phyloP scores from a whole-genome alignment of 169 alveolate species.

The Eimeria brunetti region DNA sequence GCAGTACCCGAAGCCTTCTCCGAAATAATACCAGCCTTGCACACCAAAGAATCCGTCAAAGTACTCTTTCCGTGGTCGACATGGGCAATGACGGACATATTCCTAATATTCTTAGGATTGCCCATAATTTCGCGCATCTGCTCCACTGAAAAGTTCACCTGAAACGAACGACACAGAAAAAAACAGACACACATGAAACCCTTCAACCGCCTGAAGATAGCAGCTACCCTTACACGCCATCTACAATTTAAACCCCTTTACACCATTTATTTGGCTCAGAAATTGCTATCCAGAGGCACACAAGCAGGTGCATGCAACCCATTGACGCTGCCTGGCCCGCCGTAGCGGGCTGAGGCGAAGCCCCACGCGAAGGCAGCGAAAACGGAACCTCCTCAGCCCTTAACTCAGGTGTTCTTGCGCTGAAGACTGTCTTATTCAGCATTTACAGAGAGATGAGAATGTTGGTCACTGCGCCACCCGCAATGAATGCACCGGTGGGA shows the following conservation, averaged over 20 bases:
- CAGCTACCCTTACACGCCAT: neutral
- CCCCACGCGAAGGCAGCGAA: neutral
- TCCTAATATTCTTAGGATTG: conserved; percentile 98
- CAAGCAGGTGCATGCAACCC: neutral
- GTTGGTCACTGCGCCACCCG: neutral
- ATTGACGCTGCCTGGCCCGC: neutral
- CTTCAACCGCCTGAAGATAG: neutral
- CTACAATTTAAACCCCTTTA: neutral
- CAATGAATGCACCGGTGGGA: conserved; percentile 24
- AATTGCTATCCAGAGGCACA: neutral
- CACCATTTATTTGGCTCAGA: neutral
- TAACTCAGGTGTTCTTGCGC: neutral
- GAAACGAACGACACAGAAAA: neutral
- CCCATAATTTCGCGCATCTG: conserved; percentile 99
- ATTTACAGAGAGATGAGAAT: neutral
- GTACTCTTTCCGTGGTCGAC: conserved; percentile 99
- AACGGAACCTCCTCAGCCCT: neutral
- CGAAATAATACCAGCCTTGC: conserved; percentile 99
- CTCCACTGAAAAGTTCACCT: conserved; percentile 98
- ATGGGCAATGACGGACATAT: conserved; percentile 99
- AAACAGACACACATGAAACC: neutral
- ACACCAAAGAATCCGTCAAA: conserved; percentile 98
- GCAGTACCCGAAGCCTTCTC: conserved; percentile 99
- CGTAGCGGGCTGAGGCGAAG: neutral
- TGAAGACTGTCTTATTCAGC: neutral